phyloP scores from a whole-genome alignment of 208 protist genomes.

The Leishmania guyanensis region DNA sequence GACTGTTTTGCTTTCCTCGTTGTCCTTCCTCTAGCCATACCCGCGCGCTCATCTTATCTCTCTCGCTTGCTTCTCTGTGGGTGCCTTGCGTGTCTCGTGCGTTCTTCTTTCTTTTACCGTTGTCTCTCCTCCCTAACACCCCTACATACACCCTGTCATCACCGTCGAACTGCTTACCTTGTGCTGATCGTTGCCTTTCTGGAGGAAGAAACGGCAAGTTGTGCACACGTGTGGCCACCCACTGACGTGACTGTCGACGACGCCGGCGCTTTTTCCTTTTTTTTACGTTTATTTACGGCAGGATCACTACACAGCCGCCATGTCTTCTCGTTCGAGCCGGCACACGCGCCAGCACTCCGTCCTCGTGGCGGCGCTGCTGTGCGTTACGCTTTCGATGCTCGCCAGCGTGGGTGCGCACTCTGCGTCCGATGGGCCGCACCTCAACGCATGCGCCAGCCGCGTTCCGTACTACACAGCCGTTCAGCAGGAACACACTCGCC shows the following conservation, averaged over 20 bases:
- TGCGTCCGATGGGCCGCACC: not conserved
- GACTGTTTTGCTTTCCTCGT: not conserved
- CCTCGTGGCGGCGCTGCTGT: conserved; percentile 14
- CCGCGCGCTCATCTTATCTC: not conserved
- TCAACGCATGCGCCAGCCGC: not conserved
- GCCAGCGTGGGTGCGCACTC: conserved; percentile 1
- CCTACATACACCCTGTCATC: not conserved
- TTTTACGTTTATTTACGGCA: not conserved
- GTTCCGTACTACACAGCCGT: conserved; percentile 18
- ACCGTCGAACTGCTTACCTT: not conserved
- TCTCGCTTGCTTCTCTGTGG: not conserved
- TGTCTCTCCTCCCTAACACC: not conserved
- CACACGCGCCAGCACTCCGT: not conserved
- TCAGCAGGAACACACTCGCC: conserved; percentile 18
- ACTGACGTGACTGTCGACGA: not conserved
- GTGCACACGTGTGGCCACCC: not conserved
- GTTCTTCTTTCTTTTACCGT: not conserved
- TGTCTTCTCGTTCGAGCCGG: conserved; percentile 1
- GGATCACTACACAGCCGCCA: not conserved
- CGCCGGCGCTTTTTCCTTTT: not conserved
- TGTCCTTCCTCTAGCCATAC: not conserved
- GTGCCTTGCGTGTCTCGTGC: not conserved
- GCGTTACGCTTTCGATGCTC: conserved; percentile 11
- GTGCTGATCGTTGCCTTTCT: not conserved
- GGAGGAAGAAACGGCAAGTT: not conserved